These are phyloP conservation scores for Volvox carteri DNA, from an alignment of 163 green algal genomes.

Conservation along the genomic window DNA sequence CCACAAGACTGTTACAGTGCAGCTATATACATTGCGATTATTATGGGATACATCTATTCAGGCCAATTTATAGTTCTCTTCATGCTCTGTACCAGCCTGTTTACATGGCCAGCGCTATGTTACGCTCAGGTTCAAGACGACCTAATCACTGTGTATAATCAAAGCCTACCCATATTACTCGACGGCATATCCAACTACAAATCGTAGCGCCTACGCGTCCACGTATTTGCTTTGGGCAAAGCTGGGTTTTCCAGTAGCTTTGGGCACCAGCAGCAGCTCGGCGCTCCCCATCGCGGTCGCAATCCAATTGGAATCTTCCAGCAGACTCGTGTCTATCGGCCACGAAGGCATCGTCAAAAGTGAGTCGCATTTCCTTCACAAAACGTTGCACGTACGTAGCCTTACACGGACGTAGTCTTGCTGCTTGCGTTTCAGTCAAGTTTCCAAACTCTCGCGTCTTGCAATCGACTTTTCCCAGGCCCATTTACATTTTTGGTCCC, in stretches of 20 bases:
- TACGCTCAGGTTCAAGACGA: background rate
- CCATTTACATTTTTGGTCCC: background rate
- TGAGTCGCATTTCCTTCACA: no score
- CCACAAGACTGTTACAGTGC: no score
- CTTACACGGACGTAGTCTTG: background rate
- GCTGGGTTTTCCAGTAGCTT: background rate
- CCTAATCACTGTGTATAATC: background rate
- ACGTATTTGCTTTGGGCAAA: conserved; percentile 9
- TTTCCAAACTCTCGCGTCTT: background rate
- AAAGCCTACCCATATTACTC: background rate
- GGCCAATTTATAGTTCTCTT: no score
- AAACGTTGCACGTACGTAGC: no score
- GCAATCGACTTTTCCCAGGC: background rate
- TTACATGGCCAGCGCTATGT: background rate
- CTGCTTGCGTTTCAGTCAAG: background rate
- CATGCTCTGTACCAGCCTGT: background rate
- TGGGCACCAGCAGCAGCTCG: background rate
- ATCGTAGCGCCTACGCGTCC: conserved; percentile 3
- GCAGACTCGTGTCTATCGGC: background rate
- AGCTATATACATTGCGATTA: no score
- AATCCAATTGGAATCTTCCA: background rate
- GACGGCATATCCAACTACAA: background rate
- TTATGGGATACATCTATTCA: no score
- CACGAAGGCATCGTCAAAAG: background rate
- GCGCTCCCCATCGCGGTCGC: background rate